Base-by-base conservation (phyloP, 1,284 basidiomycete species). In the Rhodotorula sp. region DNA sequence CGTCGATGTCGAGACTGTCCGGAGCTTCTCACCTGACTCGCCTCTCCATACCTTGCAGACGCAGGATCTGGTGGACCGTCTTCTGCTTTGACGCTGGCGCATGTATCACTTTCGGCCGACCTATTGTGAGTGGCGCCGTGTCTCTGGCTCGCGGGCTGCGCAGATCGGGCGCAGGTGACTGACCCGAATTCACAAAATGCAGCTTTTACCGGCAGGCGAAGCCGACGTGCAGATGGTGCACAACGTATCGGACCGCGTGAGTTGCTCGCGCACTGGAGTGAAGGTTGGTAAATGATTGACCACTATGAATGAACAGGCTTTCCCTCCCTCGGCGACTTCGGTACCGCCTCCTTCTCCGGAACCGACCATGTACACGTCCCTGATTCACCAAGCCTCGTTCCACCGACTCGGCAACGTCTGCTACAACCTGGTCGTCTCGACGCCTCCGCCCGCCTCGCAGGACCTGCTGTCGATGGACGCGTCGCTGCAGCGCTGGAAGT, bases 11-110 rank as follows among this genome's bases (percentile, higher is more conserved):
- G 29, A 16, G n/a, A 16, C 14, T 21, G 16, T 29, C 20, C 12
- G 21, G 10, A 14, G 29, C n/a, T 14, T 29, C 14, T 29, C 14
- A 29, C 6, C 48, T 23, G 10, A 31, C 29, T 18, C 26, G 6
- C 18, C 21, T 15, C 3, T 20, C 20, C 34, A 3, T n/a, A 49
- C 48, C 16, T 15, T 43, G 39, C 52, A 64, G 78, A 62, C 73
- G 78, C 6, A 72, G 78, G 3, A 75, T 78, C 8, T 79, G 78
- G 78, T 79, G 78, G 78, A 72, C 73, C 1, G 56, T 79, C 7
- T 78, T 67, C 65, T 72, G 71, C 20, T 79, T 79, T 52, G 78
- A 79, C 58, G 26, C 58, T 2, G 63, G 63, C 5, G 20, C 54
- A 14, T 43, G 43, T 12, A 69, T 78, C 56, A 79, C 78, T 0